Conservation (phyloP, 139 green algal genomes). For the Chlamydomonas urium region DNA sequence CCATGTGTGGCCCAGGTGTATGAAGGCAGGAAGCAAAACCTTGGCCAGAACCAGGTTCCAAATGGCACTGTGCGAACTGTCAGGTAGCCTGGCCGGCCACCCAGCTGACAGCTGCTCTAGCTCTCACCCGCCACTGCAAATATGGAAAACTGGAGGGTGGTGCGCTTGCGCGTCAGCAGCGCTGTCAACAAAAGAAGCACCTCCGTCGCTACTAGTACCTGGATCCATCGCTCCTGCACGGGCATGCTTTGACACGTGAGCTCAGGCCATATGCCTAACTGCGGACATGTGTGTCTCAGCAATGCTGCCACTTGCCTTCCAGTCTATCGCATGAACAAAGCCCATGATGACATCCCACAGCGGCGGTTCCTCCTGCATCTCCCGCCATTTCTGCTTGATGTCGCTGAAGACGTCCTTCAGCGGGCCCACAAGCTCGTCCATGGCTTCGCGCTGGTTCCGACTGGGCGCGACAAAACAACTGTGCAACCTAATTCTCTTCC, state of each 20-base stretch:
- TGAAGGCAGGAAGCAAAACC: too few relatives aligned
- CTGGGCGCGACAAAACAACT: too few relatives aligned
- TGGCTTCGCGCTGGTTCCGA: too few relatives aligned
- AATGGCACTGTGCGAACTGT: background rate
- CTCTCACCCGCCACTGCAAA: too few relatives aligned
- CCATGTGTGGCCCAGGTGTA: background rate
- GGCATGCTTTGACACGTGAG: background rate
- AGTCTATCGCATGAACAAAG: conserved; percentile 39
- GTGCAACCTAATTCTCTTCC: too few relatives aligned
- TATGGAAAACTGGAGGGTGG: background rate
- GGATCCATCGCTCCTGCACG: background rate
- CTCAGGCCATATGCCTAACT: background rate
- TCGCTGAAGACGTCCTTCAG: conserved; percentile 35
- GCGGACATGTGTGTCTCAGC: background rate
- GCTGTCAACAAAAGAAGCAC: background rate
- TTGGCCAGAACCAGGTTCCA: background rate
- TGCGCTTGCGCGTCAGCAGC: background rate
- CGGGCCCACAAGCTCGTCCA: conserved; percentile 33
- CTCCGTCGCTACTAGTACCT: too few relatives aligned
- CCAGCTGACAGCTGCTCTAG: too few relatives aligned
- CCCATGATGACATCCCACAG: conserved; percentile 30
- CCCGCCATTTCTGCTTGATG: conserved; percentile 27
- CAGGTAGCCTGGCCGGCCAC: background rate
- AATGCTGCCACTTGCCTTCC: conserved; percentile 19
- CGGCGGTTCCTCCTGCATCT: conserved; percentile 24